These are phyloP conservation scores for Aspergillus tubingensis DNA, from an alignment of 2,329 filamentous ascomycete species.

Conservation along the genomic window DNA sequence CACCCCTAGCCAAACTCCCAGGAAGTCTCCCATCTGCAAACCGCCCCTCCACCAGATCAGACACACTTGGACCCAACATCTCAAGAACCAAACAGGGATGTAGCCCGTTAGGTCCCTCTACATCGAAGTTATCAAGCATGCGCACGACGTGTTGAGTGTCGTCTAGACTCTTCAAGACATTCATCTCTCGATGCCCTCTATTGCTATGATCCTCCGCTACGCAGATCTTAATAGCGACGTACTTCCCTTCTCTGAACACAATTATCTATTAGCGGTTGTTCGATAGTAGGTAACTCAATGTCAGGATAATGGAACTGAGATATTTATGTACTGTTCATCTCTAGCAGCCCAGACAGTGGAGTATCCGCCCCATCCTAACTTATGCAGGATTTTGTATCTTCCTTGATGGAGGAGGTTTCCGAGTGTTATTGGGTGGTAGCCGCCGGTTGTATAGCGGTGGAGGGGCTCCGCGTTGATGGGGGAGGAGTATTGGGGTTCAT, in stretches of 20 bases:
- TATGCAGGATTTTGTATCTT: constrained; percentile 41
- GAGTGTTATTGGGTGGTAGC: constrained; percentile 37
- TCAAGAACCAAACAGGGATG: constrained; percentile 50
- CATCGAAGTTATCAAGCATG: constrained; percentile 41
- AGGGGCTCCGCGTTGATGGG: constrained; percentile 7
- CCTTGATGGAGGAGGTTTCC: constrained; percentile 31
- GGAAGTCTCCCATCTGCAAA: constrained; percentile 42
- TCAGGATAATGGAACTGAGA: neutral
- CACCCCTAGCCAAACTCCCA: constrained; percentile 43
- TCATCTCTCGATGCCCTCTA: constrained; percentile 20
- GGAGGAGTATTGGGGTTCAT: neutral
- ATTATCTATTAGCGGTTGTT: constrained; percentile 7
- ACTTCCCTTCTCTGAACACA: constrained; percentile 17
- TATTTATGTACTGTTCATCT: constrained; percentile 26
- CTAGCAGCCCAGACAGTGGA: constrained; percentile 41
- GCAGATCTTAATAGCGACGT: constrained; percentile 30
- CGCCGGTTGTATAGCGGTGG: constrained; percentile 23
- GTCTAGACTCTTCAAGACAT: constrained; percentile 16
- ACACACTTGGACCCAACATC: constrained; percentile 44
- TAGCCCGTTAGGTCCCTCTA: constrained; percentile 47
- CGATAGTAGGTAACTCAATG: too few species aligned
- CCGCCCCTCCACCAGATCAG: constrained; percentile 38
- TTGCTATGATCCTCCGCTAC: constrained; percentile 16
- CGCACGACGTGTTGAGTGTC: constrained; percentile 34
- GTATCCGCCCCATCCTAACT: constrained; percentile 40